Conservation (phyloP, 2,329 filamentous ascomycete genomes). For the Ciborinia camelliae region DNA sequence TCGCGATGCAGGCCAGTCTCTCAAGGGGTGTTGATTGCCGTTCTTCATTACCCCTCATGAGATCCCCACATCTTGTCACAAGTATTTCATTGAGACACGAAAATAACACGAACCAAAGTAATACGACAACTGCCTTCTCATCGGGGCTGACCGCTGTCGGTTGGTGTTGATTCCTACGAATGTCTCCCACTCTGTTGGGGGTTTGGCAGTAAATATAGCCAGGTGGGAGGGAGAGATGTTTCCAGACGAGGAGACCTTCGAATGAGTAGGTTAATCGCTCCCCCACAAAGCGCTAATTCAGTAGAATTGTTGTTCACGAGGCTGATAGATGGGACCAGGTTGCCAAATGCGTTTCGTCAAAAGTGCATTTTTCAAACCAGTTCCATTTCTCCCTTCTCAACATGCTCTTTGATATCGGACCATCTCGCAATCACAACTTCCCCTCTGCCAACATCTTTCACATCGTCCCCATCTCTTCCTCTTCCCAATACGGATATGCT, state of each 20-base stretch:
- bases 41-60: neutral
- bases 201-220: neutral
- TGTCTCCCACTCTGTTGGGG: neutral
- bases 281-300: neutral
- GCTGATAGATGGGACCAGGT: too few species aligned
- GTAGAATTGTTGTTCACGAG: neutral
- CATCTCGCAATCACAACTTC: conserved; percentile 35
- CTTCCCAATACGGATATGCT: conserved; percentile 77
- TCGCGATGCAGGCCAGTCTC: too few species aligned
- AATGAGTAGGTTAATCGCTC: neutral
- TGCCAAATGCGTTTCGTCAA: neutral
- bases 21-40: neutral
- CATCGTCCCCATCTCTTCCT: conserved; percentile 61
- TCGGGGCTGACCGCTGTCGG: too few species aligned
- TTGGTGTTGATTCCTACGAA: neutral
- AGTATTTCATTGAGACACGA: neutral
- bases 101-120: neutral
- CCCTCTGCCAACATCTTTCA: conserved; percentile 47
- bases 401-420: conserved; percentile 40
- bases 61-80: neutral
- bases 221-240: neutral
- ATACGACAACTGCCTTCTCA: neutral
- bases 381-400: conserved; percentile 24
- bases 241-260: neutral
- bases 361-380: conserved; percentile 27